Evolutionary conservation across 306 rosid species (phyloP), one percentile per base, ranked within the genome.

Genomic region (Gastrolobium bilobum): DNA sequence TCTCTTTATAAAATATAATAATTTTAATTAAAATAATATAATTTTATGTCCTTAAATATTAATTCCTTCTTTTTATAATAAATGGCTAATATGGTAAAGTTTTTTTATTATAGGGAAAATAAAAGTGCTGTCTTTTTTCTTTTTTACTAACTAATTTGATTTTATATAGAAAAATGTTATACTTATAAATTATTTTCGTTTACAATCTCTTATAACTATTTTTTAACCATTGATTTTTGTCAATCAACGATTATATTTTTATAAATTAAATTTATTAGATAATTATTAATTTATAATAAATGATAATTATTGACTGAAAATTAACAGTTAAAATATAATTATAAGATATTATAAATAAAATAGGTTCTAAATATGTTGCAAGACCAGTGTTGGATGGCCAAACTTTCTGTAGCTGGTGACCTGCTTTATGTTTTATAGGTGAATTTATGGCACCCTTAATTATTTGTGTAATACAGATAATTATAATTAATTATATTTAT

Each of bases 391-490:
- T 77, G 77, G 84, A 47, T 74, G 83, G 84, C 87, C 86, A 79
- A 80, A 83, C 84, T 83, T 88, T 75, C 82, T 73, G 51, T 64
- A 63, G 88, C 85, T 59, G 87, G 84, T 85, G 79, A 86, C 92
- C 83, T 70, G 85, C 86, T 90, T 86, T 86, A 58, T 81, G 87
- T 85, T 85, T 29, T 80, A 82, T 82, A 15, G 4, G 2, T 7
- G 52, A 38, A 54, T 15, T 10, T 52, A 38, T 37, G 4, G 38
- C 44, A 14, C 15, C 14, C 40, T 4, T 13, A 71, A 51, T 38
- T 15, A 5, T 53, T 37, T 29, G 6, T 11, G 10, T 34, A 61
- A 9, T 31, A 10, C 3, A 48, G 4, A 10, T 48, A 35, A 35
- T n/a, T 61, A 31, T 13, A 58, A 3, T 30, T 30, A 10, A 30